Evolutionary conservation across 768 basidiomycete genomes (phyloP).

Genomic region (Collybia sp.): DNA sequence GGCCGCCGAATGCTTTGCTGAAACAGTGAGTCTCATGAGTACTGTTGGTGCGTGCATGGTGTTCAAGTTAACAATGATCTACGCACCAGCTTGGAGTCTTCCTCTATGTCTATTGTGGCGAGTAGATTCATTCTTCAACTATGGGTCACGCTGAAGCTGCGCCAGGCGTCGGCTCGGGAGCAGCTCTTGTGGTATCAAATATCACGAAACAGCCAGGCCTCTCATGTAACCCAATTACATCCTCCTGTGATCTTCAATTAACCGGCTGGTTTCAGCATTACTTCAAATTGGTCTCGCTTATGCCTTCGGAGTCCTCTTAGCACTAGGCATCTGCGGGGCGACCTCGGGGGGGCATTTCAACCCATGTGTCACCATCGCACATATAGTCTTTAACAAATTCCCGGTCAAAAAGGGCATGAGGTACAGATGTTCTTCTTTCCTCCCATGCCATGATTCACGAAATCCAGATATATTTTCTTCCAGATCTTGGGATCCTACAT

Average conservation of each 20-base stretch:
- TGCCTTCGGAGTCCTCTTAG: slow-evolving; percentile 55
- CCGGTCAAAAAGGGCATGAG: slow-evolving; percentile 45
- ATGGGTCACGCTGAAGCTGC: not conserved
- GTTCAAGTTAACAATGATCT: slow-evolving; percentile 3
- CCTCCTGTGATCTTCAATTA: slow-evolving; percentile 1
- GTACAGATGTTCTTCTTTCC: slow-evolving; percentile 20
- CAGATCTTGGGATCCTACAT: slow-evolving; percentile 66
- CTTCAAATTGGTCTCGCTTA: slow-evolving; percentile 57
- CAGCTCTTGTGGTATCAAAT: slow-evolving; percentile 43
- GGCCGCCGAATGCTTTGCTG: slow-evolving; percentile 56
- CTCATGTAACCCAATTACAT: slow-evolving; percentile 37
- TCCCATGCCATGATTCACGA: not conserved
- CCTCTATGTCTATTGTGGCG: slow-evolving; percentile 53
- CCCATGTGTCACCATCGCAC: slow-evolving; percentile 55
- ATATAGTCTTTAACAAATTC: slow-evolving; percentile 50
- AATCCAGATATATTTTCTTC: slow-evolving; percentile 53
- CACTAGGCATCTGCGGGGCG: slow-evolving; percentile 43
- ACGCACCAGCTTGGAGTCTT: slow-evolving; percentile 50
- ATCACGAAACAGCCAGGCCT: slow-evolving; percentile 33
- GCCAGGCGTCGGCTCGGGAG: slow-evolving; percentile 51
- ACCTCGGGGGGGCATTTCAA: slow-evolving; percentile 65
- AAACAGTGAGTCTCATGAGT: slow-evolving; percentile 36
- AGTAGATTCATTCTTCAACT: slow-evolving; percentile 4
- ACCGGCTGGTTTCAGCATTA: slow-evolving; percentile 31
- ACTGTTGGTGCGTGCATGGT: not conserved